These are phyloP conservation scores for Solanum appendiculatum DNA, from an alignment of 257 asterid species.

Conservation along the genomic window DNA sequence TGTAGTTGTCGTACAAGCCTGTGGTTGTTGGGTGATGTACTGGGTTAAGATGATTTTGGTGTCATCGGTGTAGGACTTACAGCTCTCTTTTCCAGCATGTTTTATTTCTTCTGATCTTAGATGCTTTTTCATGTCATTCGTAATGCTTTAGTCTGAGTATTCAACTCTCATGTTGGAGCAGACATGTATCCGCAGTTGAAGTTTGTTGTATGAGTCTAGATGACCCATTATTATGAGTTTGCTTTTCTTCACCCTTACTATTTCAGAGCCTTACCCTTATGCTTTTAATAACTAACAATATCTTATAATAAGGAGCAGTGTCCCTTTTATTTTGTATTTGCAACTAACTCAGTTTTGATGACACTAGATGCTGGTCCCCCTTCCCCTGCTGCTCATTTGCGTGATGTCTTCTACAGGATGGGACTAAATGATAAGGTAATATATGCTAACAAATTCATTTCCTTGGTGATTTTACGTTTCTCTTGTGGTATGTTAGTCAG, in stretches of 20 bases:
- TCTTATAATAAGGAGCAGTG: background rate
- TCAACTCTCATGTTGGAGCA: background rate
- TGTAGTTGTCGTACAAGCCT: background rate
- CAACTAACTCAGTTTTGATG: conserved; percentile 9
- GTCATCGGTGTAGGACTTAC: background rate
- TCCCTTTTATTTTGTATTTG: background rate
- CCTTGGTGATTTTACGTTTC: background rate
- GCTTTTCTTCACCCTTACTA: background rate
- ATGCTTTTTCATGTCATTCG: background rate
- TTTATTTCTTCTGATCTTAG: background rate
- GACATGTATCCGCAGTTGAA: background rate
- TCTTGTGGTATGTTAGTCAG: background rate
- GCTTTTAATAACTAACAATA: background rate
- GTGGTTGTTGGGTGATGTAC: background rate
- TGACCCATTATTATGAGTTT: background rate
- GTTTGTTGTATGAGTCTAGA: background rate
- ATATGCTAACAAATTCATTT: background rate
- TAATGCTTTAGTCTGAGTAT: background rate
- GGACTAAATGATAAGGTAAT: conserved; percentile 85
- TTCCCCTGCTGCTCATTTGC: conserved; percentile 92
- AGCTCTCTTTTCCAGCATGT: background rate
- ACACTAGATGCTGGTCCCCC: conserved; percentile 94
- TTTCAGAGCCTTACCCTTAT: background rate
- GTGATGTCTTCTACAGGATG: conserved; percentile 92
- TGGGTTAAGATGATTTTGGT: background rate